A percentile compares a stretch with the other conserved stretches of the same genome.
Conservation (phyloP, 1,284 basidiomycete genomes). For the Puccinia sorghi region DNA sequence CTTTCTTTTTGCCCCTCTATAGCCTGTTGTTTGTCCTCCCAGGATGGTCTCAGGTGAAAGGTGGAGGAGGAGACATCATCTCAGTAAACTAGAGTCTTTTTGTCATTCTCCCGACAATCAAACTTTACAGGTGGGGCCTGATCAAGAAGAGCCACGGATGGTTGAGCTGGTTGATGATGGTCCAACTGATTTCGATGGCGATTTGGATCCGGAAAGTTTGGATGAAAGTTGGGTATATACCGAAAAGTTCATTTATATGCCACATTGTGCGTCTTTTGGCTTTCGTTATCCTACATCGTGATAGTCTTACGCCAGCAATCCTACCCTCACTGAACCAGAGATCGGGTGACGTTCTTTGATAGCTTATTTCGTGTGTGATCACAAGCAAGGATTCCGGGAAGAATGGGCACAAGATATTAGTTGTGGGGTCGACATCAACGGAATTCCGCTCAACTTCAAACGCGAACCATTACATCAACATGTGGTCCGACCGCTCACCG, state of each 20-base stretch:
- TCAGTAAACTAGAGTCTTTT: slow-evolving; percentile 27
- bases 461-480: slow-evolving; percentile 27
- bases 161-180: slow-evolving; percentile 43
- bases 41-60: slow-evolving; percentile 61
- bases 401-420: slow-evolving; percentile 23
- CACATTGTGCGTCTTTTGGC: slow-evolving; percentile 49
- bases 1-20: too few species aligned
- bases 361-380: slow-evolving; percentile 68
- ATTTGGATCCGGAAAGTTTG: slow-evolving; percentile 64
- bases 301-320: slow-evolving; percentile 62
- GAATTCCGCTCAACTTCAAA: slow-evolving; percentile 31
- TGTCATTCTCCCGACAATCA: background rate
- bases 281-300: slow-evolving; percentile 56
- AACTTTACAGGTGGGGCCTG: slow-evolving; percentile 2
- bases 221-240: slow-evolving; percentile 64
- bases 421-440: slow-evolving; percentile 40
- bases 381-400: slow-evolving; percentile 63
- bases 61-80: slow-evolving; percentile 57
- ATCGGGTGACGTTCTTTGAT: slow-evolving; percentile 12
- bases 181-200: slow-evolving; percentile 61
- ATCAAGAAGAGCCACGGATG: slow-evolving; percentile 48
- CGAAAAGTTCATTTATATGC: slow-evolving; percentile 60
- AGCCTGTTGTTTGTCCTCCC: slow-evolving; percentile 63
- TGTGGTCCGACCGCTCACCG: slow-evolving; percentile 37
- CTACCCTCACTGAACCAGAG: background rate